Conservation (phyloP, 805 yeast species). For the Dipodascus geniculatus region DNA sequence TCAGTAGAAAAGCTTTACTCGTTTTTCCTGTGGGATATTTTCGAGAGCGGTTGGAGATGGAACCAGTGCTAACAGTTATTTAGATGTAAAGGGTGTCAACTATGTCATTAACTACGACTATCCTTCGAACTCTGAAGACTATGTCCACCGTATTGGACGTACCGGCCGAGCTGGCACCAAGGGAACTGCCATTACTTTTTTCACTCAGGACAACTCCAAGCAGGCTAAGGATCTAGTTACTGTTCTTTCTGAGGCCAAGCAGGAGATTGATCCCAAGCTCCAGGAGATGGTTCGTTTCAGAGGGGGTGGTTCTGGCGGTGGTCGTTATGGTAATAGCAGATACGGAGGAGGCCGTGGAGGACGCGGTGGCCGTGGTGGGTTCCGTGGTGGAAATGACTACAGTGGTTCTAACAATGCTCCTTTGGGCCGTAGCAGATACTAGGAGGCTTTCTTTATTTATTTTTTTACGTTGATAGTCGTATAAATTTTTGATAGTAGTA, state of each 20-base stretch:
- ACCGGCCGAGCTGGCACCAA: slow-evolving; percentile 97
- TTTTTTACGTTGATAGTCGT: neutral
- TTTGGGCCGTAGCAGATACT: slow-evolving; percentile 14
- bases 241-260: slow-evolving; percentile 92
- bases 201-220: slow-evolving; percentile 77
- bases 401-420: slow-evolving; percentile 29
- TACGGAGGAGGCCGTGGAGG: slow-evolving; percentile 39
- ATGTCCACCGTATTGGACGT: slow-evolving; percentile 98
- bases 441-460: neutral
- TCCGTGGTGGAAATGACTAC: slow-evolving; percentile 20
- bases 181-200: slow-evolving; percentile 92
- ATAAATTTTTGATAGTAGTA: neutral
- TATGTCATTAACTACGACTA: slow-evolving; percentile 90
- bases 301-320: slow-evolving; percentile 43
- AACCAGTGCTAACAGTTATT: neutral
- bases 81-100: slow-evolving; percentile 96
- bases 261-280: slow-evolving; percentile 71
- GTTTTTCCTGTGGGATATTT: neutral
- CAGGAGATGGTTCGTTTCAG: slow-evolving; percentile 65
- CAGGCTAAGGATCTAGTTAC: slow-evolving; percentile 84
- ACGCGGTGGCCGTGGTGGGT: slow-evolving; percentile 32
- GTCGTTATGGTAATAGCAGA: slow-evolving; percentile 38
- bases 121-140: slow-evolving; percentile 98
- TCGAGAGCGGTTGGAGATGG: neutral
- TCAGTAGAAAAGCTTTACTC: neutral